Percentiles rank a stretch among this genome's conserved stretches.
phyloP scores from a whole-genome alignment of 495 filamentous ascomycete genomes.

The Aspergillus homomorphus region DNA sequence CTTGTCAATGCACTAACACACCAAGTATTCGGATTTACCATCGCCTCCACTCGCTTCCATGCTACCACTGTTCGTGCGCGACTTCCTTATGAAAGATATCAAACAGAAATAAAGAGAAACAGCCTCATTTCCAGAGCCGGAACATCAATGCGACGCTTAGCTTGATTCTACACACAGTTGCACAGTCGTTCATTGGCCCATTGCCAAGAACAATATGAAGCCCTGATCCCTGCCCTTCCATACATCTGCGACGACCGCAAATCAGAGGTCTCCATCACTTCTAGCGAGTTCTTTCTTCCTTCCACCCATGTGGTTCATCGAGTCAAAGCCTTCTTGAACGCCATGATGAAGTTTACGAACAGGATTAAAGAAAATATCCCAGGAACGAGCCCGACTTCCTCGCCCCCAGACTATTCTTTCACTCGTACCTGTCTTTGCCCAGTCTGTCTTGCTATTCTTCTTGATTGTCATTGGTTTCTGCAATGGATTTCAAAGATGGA shows the following conservation, averaged over 20 bases:
- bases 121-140: not conserved
- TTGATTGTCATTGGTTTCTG: not conserved
- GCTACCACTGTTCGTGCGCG: not conserved
- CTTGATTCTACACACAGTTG: not conserved
- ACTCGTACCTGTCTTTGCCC: not conserved
- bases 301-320: not conserved
- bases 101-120: not conserved
- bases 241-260: not conserved
- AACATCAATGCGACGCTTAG: not conserved
- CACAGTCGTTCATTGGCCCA: not conserved
- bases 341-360: not conserved
- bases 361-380: not conserved
- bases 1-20: not conserved
- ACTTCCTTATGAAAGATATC: not conserved
- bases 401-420: not conserved
- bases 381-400: not conserved
- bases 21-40: not conserved
- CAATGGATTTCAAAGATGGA: not conserved
- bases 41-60: not conserved
- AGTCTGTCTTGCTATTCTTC: not conserved
- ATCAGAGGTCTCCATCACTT: not conserved
- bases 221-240: not conserved
- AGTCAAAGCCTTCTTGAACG: not conserved
- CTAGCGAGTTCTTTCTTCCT: not conserved
- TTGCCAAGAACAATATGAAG: slow-evolving; percentile 21